A percentile compares a stretch with the other conserved stretches of the same genome.
These are phyloP conservation scores for Holtermannia corniformis DNA, from an alignment of 768 basidiomycete genomes.

Conservation along the genomic window DNA sequence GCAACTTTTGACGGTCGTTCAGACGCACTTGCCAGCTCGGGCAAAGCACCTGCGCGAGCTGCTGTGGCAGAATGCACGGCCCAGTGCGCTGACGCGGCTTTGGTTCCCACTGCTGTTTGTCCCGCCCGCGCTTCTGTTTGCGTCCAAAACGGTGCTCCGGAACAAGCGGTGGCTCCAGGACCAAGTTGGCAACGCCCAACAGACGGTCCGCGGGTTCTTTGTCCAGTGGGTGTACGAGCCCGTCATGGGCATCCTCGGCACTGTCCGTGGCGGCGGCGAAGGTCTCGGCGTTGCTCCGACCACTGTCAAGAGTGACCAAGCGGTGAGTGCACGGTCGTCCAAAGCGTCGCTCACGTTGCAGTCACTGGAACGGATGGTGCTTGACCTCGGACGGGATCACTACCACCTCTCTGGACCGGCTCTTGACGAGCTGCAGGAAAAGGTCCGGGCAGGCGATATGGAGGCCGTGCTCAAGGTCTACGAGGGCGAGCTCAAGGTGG, in stretches of 20 bases:
- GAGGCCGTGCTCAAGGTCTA: conserved; percentile 78
- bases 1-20: conserved; percentile 24
- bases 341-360: conserved; percentile 31
- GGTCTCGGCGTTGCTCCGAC: conserved; percentile 61
- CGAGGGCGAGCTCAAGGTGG: conserved; percentile 75
- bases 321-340: conserved; percentile 47
- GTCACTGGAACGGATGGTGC: conserved; percentile 88
- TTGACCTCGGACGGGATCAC: conserved; percentile 73
- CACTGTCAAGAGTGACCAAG: conserved; percentile 73
- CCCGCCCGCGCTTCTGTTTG: conserved; percentile 57
- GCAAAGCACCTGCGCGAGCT: conserved; percentile 35
- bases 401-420: conserved; percentile 57
- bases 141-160: conserved; percentile 49
- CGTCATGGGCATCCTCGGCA: conserved; percentile 66
- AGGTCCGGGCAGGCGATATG: conserved; percentile 70
- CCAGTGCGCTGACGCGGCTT: conserved; percentile 56
- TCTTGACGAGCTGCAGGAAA: conserved; percentile 55
- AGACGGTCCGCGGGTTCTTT: conserved; percentile 65
- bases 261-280: conserved; percentile 71
- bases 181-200: conserved; percentile 52
- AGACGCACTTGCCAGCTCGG: conserved; percentile 30
- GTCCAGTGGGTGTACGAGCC: conserved; percentile 80
- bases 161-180: conserved; percentile 54
- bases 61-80: conserved; percentile 52
- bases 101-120: conserved; percentile 77